Evolutionary conservation across 768 basidiomycete species (phyloP).

Genomic region (Pholiota microspora): DNA sequence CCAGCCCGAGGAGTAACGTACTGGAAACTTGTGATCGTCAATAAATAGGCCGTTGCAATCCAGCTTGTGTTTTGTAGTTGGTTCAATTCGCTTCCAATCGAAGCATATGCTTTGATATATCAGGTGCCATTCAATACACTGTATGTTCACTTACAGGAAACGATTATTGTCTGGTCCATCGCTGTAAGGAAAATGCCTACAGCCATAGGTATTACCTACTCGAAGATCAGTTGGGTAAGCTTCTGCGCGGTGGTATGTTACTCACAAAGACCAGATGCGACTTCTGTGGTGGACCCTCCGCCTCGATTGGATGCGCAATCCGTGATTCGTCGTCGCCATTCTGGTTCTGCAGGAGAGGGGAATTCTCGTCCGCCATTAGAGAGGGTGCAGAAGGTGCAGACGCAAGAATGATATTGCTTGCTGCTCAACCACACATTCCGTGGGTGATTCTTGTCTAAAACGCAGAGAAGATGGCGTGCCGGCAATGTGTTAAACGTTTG

Average conservation of each 20-base stretch:
- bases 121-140: not conserved
- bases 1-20: slow-evolving; percentile 21
- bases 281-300: not conserved
- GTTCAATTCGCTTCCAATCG: slow-evolving; percentile 58
- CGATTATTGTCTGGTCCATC: slow-evolving; percentile 50
- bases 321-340: not conserved
- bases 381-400: not conserved
- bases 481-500: too few species aligned
- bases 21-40: slow-evolving; percentile 63
- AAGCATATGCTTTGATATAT: slow-evolving; percentile 39
- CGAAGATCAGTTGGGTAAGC: too few species aligned
- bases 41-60: slow-evolving; percentile 63
- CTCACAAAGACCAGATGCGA: slow-evolving; percentile 5
- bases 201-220: slow-evolving; percentile 46
- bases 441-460: not conserved
- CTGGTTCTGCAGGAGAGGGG: not conserved
- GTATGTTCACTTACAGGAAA: slow-evolving; percentile 34
- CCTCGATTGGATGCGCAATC: not conserved
- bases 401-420: not conserved
- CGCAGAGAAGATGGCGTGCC: too few species aligned
- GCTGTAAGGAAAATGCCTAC: slow-evolving; percentile 46
- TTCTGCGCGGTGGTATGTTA: not conserved
- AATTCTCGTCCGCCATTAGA: slow-evolving; percentile 2
- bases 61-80: slow-evolving; percentile 65
- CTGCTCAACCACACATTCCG: not conserved